Evolutionary conservation across 75 land plant genomes (phyloP), one percentile per base, ranked within the genome.

Genomic region (Selaginella tamariscina): DNA sequence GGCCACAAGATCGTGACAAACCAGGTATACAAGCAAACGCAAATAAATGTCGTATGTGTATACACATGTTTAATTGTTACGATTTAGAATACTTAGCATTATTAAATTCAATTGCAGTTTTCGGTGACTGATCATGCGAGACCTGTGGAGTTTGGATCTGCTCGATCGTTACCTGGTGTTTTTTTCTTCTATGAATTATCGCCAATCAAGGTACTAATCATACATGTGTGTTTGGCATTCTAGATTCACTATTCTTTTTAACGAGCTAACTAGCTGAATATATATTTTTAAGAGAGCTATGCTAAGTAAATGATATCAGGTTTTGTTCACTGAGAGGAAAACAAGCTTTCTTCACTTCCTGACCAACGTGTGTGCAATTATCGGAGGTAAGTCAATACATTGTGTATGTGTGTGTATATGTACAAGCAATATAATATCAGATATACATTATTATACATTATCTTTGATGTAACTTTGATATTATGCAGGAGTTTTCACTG

Each of bases 91-190:
- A 49, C 54, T 49, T 13, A 49, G 18, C 11, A 20, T 30, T 0
- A 60, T 1, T 39, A 24, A 56, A n/a, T 56, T 33, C 32, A 33
- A 57, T 21, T 27, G 55, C 82, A 92, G 97, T 92, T 86, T 69
- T 92, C 97, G 65, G 97, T 92, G 57, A 92, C 97, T 1, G 94
- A 92, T 70, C 97, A 92, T 75, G 84, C 72, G 39, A 92, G 67
- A 56, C 69, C 31, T 63, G 77, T 68, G 27, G 87, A 82, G 27
- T 15, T 54, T 62, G 84, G 77, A 56, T 75, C 54, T 24, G 68
- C 56, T 5, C 82, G 83, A 5, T 65, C 85, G 28, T 64, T 84
- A 54, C 89, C 94, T 31, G 97, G 97, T 54, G 95, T 92, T 1
- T 92, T 82, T 68, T 88, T 92, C 87, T 86, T 79, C 54, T 92